A percentile compares a stretch with the other conserved stretches of the same genome.
phyloP scores from a whole-genome alignment of 1,284 basidiomycete genomes.

The Cutaneotrichosporon sp. region DNA sequence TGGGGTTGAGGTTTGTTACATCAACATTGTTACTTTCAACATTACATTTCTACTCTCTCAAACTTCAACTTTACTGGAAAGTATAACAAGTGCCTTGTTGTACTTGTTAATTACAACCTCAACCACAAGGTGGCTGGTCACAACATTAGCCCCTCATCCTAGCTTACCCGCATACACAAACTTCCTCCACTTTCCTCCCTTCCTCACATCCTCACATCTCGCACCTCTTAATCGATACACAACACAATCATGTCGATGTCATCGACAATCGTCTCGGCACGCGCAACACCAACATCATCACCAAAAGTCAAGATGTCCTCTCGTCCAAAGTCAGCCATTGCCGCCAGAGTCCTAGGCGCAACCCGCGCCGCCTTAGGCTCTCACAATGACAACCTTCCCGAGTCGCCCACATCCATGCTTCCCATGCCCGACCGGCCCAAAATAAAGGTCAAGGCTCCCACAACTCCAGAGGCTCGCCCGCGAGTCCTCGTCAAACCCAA shows the following conservation, averaged over 20 bases:
- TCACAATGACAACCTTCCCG: conserved; percentile 24
- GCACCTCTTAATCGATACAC: not conserved
- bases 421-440: conserved; percentile 20
- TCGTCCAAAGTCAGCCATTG: conserved; percentile 6
- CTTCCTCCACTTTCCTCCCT: not conserved
- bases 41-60: not conserved
- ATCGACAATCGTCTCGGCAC: conserved; percentile 3
- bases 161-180: not conserved
- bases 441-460: conserved; percentile 45
- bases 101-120: not conserved
- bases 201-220: not conserved
- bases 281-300: conserved; percentile 2
- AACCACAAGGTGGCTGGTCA: not conserved
- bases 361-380: conserved; percentile 13
- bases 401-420: conserved; percentile 14
- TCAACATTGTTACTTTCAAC: not conserved
- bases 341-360: conserved; percentile 5
- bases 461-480: conserved; percentile 47
- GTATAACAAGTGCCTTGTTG: not conserved
- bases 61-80: not conserved
- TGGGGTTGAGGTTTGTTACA: not conserved
- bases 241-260: conserved; percentile 5
- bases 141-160: not conserved
- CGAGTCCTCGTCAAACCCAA: conserved; percentile 35
- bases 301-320: conserved; percentile 12